Percentiles rank a stretch among this genome's conserved stretches.
phyloP scores from a whole-genome alignment of 495 filamentous ascomycete genomes.

The Lophiostoma macrostomum region DNA sequence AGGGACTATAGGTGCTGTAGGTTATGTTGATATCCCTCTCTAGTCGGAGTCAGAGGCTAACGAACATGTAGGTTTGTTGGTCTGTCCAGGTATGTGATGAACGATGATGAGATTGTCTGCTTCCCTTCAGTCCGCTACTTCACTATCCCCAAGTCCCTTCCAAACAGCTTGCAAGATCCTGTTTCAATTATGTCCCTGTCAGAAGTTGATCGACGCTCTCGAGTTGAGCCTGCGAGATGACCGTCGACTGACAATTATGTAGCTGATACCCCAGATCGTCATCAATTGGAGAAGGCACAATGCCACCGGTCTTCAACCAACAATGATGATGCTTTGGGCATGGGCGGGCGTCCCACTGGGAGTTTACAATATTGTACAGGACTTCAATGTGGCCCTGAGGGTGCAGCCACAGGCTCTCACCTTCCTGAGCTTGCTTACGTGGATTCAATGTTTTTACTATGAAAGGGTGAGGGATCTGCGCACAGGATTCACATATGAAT shows the following conservation, averaged over 20 bases:
- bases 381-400: slow-evolving; percentile 58
- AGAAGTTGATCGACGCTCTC: too few species aligned
- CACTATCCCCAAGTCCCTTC: too few species aligned
- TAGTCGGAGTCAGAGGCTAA: slow-evolving; percentile 24
- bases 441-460: slow-evolving; percentile 65
- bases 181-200: too few species aligned
- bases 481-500: background rate
- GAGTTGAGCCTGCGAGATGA: too few species aligned
- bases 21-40: slow-evolving; percentile 26
- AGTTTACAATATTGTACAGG: slow-evolving; percentile 60
- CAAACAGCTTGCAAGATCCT: too few species aligned
- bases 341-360: slow-evolving; percentile 61
- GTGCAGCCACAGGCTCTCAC: slow-evolving; percentile 64
- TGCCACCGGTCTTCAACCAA: slow-evolving; percentile 56
- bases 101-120: too few species aligned
- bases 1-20: slow-evolving; percentile 55
- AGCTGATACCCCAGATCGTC: slow-evolving; percentile 64
- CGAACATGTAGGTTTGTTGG: slow-evolving; percentile 46
- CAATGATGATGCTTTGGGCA: slow-evolving; percentile 69
- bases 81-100: slow-evolving; percentile 47
- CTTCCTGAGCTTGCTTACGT: slow-evolving; percentile 58
- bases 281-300: slow-evolving; percentile 61
- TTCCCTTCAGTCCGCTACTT: too few species aligned
- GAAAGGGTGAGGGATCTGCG: slow-evolving; percentile 42
- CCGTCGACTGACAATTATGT: background rate